Base-by-base conservation (phyloP, 164 flowering plant species). In the Berberis thunbergii region DNA sequence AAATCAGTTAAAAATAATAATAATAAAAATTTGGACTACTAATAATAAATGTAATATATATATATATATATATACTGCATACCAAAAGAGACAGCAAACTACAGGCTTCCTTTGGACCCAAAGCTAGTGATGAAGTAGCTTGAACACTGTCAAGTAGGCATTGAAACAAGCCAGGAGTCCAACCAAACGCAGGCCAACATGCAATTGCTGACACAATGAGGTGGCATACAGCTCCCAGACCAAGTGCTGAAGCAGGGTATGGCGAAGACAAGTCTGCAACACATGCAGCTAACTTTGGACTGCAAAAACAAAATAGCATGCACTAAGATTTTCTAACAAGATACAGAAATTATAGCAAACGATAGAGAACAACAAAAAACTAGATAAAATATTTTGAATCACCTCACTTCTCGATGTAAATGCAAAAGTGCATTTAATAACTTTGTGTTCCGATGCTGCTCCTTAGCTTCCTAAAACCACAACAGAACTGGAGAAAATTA, bases 101-200 rank as follows among this genome's bases (percentile, higher is more conserved):
- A 81, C 99, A 94, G 48, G 89, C 85, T 77, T 94, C 99, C 73
- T 94, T 91, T 41, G 99, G 97, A 56, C 99, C 99, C 83, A 89
- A 72, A 12, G 96, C 87, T 59, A 86, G 74, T 13, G 73, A 59
- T 12, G 95, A 83, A 64, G 91, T 77, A 50, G 80, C 82, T 68
- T 87, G 87, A 67, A 85, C 86, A 78, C 81, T 84, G 46, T 79
- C 83, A 68, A 91, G 81, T 45, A 94, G 77, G 54, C 86, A 80
- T 63, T 77, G 83, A 73, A 91, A 91, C 54, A 94, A 81, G 42
- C 91, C 84, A 45, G 99, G 99, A 68, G 84, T 78, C 99, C 99
- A 94, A 66, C 89, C 89, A 83, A 81, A 79, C 43, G 82, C 73
- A 0, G 97, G 96, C 99, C 99, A 94, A 69, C 78, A 89, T 57